Evolutionary conservation across 1,284 basidiomycete species (phyloP).

Genomic region (Cutaneotrichosporon mucoides): DNA sequence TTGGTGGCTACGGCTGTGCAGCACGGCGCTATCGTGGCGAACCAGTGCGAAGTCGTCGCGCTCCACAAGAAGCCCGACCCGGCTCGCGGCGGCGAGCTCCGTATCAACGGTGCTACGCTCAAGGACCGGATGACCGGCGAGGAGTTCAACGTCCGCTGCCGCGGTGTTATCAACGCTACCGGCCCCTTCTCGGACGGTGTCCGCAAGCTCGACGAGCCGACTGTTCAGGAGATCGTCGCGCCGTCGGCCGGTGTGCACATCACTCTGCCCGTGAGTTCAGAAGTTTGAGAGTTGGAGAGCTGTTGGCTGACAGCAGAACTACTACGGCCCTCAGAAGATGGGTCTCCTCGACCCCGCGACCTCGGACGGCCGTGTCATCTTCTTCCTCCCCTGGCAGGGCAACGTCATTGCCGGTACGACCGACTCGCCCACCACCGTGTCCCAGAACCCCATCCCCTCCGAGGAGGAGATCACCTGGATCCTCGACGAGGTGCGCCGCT

Average conservation of each 20-base stretch:
- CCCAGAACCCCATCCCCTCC: conserved; percentile 72
- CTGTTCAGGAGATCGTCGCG: conserved; percentile 80
- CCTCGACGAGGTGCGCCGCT: conserved; percentile 76
- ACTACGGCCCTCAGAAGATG: conserved; percentile 93
- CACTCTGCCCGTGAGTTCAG: conserved; percentile 64
- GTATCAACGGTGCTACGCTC: conserved; percentile 71
- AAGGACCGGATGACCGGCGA: conserved; percentile 73
- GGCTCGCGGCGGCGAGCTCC: conserved; percentile 53
- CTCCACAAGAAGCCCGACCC: conserved; percentile 64
- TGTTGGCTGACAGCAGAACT: conserved; percentile 55
- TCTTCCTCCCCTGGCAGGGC: conserved; percentile 98
- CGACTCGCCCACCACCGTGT: conserved; percentile 74
- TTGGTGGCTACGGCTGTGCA: conserved; percentile 91
- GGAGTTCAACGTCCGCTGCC: conserved; percentile 76
- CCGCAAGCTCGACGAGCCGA: conserved; percentile 78
- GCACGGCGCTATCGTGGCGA: conserved; percentile 81
- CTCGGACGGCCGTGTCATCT: conserved; percentile 94
- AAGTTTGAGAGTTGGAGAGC: background rate
- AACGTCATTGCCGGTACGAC: conserved; percentile 97
- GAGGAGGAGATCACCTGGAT: conserved; percentile 98
- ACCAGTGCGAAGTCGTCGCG: conserved; percentile 81
- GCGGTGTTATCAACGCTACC: conserved; percentile 94
- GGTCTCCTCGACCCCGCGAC: conserved; percentile 93
- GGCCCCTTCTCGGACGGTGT: conserved; percentile 90
- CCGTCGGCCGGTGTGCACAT: conserved; percentile 93